Evolutionary conservation across 1,284 basidiomycete genomes (phyloP).

Genomic region (Ustilago curta): DNA sequence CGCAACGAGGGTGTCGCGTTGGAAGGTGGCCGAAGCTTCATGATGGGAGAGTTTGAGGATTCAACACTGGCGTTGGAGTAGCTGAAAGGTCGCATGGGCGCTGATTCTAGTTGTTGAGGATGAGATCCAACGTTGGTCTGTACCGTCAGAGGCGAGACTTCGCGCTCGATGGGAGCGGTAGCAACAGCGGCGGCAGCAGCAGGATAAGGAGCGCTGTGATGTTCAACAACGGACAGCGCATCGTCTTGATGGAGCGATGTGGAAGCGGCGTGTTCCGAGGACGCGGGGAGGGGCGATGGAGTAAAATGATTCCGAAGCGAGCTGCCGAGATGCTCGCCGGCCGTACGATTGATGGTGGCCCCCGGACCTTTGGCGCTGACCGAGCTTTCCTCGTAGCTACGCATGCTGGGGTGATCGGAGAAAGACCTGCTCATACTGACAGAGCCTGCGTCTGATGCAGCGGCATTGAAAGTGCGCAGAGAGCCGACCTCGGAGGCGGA

Average conservation of each 20-base stretch:
- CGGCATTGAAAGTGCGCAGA: constrained; percentile 23
- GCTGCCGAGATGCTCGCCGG: constrained; percentile 33
- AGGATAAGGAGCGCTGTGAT: constrained; percentile 3
- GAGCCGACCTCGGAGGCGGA: constrained; percentile 38
- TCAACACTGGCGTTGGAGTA: constrained; percentile 24
- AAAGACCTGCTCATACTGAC: constrained; percentile 20
- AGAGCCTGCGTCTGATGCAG: constrained; percentile 26
- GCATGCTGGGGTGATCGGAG: constrained; percentile 37
- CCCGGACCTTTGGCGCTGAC: constrained; percentile 36
- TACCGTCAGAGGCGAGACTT: neutral
- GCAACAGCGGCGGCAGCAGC: neutral
- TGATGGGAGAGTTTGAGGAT: constrained; percentile 37
- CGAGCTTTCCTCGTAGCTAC: constrained; percentile 42
- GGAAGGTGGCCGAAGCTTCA: constrained; percentile 36
- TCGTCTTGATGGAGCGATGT: constrained; percentile 8
- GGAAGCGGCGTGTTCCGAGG: neutral
- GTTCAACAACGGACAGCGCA: constrained; percentile 14
- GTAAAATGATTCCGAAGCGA: constrained; percentile 28
- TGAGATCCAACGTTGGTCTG: neutral
- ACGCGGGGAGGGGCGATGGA: constrained; percentile 9
- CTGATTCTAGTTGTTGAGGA: neutral
- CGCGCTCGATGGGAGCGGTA: constrained; percentile 1
- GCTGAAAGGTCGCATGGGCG: constrained; percentile 15
- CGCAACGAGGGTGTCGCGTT: constrained; percentile 32
- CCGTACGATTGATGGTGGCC: constrained; percentile 32